phyloP scores from a whole-genome alignment of 1,139 yeast species.

The Candida pseudoviswanathii region DNA sequence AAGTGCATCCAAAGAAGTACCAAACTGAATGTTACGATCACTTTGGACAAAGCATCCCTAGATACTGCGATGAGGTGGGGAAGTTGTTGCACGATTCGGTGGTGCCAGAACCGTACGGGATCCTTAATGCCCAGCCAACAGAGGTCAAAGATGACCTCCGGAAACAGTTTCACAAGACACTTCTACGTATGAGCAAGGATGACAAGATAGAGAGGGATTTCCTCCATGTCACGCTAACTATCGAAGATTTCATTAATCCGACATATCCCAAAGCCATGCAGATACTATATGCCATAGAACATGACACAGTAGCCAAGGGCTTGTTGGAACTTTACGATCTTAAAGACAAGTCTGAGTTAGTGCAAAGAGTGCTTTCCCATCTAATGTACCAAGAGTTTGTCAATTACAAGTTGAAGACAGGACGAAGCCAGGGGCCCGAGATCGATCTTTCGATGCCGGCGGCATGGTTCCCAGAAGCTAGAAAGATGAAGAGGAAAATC shows the following conservation, averaged over 20 bases:
- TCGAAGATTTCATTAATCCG: conserved; percentile 35
- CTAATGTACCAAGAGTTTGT: conserved; percentile 26
- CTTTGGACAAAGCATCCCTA: no score
- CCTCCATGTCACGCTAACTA: not conserved
- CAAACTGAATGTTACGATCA: no score
- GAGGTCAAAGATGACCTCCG: no score
- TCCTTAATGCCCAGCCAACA: no score
- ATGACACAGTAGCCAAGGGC: conserved; percentile 22
- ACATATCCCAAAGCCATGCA: conserved; percentile 22
- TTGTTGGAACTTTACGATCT: conserved; percentile 21
- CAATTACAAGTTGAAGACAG: no score
- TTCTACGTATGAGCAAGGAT: no score
- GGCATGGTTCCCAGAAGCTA: conserved; percentile 87
- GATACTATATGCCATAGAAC: conserved; percentile 23
- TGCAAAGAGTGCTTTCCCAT: conserved; percentile 24
- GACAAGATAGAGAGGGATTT: not conserved
- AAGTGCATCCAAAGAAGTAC: no score
- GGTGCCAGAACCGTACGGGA: no score
- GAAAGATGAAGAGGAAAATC: conserved; percentile 76
- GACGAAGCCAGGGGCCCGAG: conserved; percentile 6
- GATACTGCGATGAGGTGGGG: no score
- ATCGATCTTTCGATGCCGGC: conserved; percentile 70
- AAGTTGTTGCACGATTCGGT: no score
- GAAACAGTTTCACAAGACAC: no score
- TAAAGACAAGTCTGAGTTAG: conserved; percentile 21